Evolutionary conservation across 805 yeast species (phyloP), one percentile per base, ranked within the genome.

Genomic region (Ogataea parapolymorpha): DNA sequence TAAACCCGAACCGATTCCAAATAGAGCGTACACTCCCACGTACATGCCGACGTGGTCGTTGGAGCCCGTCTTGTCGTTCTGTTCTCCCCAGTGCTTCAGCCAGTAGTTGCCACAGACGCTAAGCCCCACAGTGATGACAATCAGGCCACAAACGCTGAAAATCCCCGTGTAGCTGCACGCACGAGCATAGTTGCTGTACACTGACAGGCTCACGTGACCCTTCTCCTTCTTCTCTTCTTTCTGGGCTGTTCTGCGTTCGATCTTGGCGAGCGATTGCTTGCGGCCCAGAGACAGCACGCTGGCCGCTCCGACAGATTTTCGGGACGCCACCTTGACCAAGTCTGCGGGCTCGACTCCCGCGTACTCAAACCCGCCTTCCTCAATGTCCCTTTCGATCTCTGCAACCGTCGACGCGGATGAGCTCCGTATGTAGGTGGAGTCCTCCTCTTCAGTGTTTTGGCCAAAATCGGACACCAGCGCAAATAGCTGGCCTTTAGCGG

Each of bases 71-170:
- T 66, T 67, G 24, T 64, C 64, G 48, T 75, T 75, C 25, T 55
- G 48, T 50, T 81, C 86, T 1, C 88, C 75, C 90, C 90, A 82
- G 45, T 72, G 66, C 49, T 81, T 82, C 50, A 82, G 66, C 82
- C 86, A 80, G 55, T 77, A 77, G 55, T 75, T 79, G 33, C 77
- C 76, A 7, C 66, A 62, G 11, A 74, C 58, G 4, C 61, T 36
- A 43, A 59, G 25, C 35, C 58, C 41, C 50, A 59, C 49, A 49
- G 66, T 42, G 22, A 44, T 3, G 24, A 62, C 22, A 50, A 68
- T 50, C 56, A 71, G 48, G 30, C 61, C 46, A 32, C 61, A 51
- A 47, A 79, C 51, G 1, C 67, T 38, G n/a, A 59, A n/a, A 18
- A 73, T 73, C 25, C 83, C 82, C 1, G 56, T 22, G 24, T 65